Evolutionary conservation across 305 asterid species (phyloP).

Genomic region (Fraxinus paxiana): DNA sequence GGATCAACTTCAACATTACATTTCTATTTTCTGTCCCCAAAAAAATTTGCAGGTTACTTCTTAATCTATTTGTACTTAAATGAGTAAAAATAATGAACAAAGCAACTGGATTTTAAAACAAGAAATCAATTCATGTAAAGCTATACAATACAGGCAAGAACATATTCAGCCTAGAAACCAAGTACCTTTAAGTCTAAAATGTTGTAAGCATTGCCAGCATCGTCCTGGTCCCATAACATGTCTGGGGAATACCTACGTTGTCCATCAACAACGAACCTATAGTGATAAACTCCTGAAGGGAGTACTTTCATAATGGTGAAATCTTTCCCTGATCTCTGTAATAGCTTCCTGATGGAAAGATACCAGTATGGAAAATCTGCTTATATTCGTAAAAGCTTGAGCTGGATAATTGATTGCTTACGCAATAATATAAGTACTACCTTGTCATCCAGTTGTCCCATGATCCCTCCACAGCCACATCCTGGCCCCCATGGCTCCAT

Average conservation of each 20-base stretch:
- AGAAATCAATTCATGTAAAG: background rate
- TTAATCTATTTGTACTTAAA: background rate
- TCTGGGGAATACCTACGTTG: slow-evolving; percentile 55
- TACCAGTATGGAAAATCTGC: background rate
- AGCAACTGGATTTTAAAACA: background rate
- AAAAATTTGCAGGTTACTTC: background rate
- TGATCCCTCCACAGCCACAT: slow-evolving; percentile 63
- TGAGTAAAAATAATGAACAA: background rate
- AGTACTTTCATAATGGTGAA: slow-evolving; percentile 65
- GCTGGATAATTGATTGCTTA: background rate
- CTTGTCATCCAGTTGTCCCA: slow-evolving; percentile 75
- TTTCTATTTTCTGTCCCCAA: background rate
- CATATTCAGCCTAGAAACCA: background rate
- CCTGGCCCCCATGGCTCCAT: slow-evolving; percentile 59
- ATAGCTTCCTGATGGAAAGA: slow-evolving; percentile 38
- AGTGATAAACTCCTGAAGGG: slow-evolving; percentile 59
- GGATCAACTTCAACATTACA: background rate
- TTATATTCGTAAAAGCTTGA: background rate
- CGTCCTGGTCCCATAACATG: slow-evolving; percentile 50
- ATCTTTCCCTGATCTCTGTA: slow-evolving; percentile 65
- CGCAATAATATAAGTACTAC: slow-evolving; percentile 23
- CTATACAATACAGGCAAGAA: background rate
- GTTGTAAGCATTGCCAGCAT: slow-evolving; percentile 47
- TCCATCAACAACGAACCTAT: slow-evolving; percentile 68
- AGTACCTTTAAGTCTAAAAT: slow-evolving; percentile 57